Conservation (phyloP, 768 basidiomycete genomes). For the Thelephora ganbajun region DNA sequence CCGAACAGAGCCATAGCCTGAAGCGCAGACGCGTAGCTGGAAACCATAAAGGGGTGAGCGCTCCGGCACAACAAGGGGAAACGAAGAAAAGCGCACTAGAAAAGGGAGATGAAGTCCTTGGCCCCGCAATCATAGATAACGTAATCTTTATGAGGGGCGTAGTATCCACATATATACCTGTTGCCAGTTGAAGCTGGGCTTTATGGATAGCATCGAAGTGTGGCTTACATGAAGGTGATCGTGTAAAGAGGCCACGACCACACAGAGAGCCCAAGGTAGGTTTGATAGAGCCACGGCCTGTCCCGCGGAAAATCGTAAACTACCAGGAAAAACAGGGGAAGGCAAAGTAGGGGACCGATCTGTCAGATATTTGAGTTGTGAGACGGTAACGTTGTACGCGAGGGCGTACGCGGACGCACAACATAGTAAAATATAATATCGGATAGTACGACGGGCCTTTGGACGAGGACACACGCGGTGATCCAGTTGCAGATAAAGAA, state of each 20-base stretch:
- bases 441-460: constrained; percentile 25
- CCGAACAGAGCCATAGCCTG: constrained; percentile 65
- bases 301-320: constrained; percentile 63
- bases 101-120: constrained; percentile 25
- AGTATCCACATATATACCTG: constrained; percentile 30
- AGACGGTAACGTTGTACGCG: neutral
- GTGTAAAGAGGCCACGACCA: constrained; percentile 59
- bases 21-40: constrained; percentile 20
- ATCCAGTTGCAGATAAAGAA: constrained; percentile 64
- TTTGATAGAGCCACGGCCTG: constrained; percentile 44
- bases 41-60: neutral
- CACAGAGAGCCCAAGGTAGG: constrained; percentile 36
- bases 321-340: constrained; percentile 52
- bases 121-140: constrained; percentile 26
- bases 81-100: constrained; percentile 16
- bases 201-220: neutral
- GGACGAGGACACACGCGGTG: constrained; percentile 39
- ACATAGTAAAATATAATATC: constrained; percentile 55
- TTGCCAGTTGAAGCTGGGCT: constrained; percentile 8
- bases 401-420: constrained; percentile 15
- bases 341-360: constrained; percentile 44
- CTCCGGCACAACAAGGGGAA: neutral
- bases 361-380: constrained; percentile 8
- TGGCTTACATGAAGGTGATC: constrained; percentile 29
- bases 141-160: constrained; percentile 13